These are phyloP conservation scores for Colletotrichum brevisporum DNA, from an alignment of 2,329 filamentous ascomycete species.

Conservation along the genomic window DNA sequence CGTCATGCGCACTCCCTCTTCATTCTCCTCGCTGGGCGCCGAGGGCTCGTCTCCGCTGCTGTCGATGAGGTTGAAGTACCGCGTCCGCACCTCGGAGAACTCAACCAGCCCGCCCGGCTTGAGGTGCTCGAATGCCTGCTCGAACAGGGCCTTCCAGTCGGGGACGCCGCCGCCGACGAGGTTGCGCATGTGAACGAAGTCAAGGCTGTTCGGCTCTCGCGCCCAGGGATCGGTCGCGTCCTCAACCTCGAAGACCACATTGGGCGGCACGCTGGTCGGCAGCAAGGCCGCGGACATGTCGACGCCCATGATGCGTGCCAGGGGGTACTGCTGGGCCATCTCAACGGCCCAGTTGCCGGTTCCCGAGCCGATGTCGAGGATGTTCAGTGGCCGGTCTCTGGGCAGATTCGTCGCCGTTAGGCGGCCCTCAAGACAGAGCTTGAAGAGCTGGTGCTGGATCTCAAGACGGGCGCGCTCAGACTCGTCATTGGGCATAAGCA, in stretches of 20 bases:
- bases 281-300: constrained; percentile 58
- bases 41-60: constrained; percentile 48
- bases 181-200: constrained; percentile 61
- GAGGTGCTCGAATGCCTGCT: constrained; percentile 55
- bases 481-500: constrained; percentile 52
- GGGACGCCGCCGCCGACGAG: constrained; percentile 61
- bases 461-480: constrained; percentile 50
- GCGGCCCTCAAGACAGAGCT: constrained; percentile 50
- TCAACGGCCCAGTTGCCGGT: constrained; percentile 60
- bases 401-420: constrained; percentile 51
- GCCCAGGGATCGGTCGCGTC: constrained; percentile 67
- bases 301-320: constrained; percentile 56
- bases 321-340: constrained; percentile 57
- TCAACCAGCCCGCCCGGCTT: constrained; percentile 61
- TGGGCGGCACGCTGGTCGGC: constrained; percentile 65
- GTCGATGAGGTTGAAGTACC: constrained; percentile 56
- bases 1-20: constrained; percentile 40
- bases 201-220: constrained; percentile 47
- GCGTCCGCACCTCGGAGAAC: constrained; percentile 58
- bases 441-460: constrained; percentile 53
- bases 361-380: constrained; percentile 60
- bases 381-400: constrained; percentile 41
- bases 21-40: constrained; percentile 34
- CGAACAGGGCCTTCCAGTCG: constrained; percentile 55
- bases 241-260: constrained; percentile 71